These are phyloP conservation scores for Talaromyces pinophilus DNA, from an alignment of 2,329 filamentous ascomycete genomes.

Conservation along the genomic window DNA sequence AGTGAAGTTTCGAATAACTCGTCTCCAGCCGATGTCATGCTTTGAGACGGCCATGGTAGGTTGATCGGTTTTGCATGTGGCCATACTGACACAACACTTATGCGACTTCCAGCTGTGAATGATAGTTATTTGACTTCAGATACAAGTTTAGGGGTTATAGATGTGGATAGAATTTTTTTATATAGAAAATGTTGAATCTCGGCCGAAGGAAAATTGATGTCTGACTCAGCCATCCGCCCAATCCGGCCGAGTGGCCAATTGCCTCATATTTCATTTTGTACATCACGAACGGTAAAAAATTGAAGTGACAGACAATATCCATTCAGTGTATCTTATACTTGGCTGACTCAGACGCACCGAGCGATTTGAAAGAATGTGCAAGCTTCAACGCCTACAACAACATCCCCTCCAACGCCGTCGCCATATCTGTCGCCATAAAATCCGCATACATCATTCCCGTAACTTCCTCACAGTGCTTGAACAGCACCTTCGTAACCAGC, in stretches of 20 bases:
- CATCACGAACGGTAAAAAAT: background rate
- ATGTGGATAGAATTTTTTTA: background rate
- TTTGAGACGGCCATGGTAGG: background rate
- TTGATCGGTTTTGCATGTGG: background rate
- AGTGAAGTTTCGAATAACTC: slow-evolving; percentile 37
- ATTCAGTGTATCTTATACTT: background rate
- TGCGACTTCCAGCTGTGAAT: background rate
- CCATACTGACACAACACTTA: background rate
- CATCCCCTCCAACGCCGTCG: background rate
- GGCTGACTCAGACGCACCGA: background rate
- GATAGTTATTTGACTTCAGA: background rate
- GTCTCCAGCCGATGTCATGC: slow-evolving; percentile 9
- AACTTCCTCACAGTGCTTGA: background rate
- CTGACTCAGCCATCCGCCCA: slow-evolving; percentile 8
- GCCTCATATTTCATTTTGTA: background rate
- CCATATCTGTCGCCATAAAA: background rate
- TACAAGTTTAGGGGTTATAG: background rate
- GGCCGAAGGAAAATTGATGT: background rate
- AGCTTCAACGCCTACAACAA: background rate
- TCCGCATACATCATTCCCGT: background rate
- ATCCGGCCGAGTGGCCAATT: slow-evolving; percentile 7
- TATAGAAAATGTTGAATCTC: background rate
- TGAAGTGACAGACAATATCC: background rate
- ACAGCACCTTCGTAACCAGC: background rate
- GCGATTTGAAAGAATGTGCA: background rate